These are phyloP conservation scores for Saccharomyces pastorianus DNA, from an alignment of 1,139 yeast genomes.

Conservation along the genomic window DNA sequence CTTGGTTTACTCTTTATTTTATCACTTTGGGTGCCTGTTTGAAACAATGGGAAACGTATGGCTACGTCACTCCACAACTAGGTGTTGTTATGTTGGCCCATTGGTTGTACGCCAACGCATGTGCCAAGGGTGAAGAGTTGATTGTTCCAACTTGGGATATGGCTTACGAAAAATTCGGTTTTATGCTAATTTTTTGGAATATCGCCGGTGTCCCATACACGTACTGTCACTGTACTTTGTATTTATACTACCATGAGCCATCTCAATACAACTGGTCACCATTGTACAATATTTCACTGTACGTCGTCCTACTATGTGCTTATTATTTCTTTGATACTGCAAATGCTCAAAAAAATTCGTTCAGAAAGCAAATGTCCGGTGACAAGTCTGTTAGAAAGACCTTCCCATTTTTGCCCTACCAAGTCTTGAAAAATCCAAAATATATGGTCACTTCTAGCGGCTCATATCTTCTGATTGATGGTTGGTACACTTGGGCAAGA, in stretches of 20 bases:
- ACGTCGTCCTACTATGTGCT: conserved; percentile 51
- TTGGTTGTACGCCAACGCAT: conserved; percentile 92
- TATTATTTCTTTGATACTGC: conserved; percentile 93
- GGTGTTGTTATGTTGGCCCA: conserved; percentile 70
- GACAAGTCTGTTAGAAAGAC: conserved; percentile 66
- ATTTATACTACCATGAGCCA: conserved; percentile 74
- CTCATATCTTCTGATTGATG: conserved; percentile 75
- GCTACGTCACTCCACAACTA: conserved; percentile 71
- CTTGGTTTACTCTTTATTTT: conserved; percentile 89
- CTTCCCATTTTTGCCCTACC: conserved; percentile 88
- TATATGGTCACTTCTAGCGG: conserved; percentile 83
- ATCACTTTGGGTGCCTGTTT: conserved; percentile 65
- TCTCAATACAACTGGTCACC: conserved; percentile 67
- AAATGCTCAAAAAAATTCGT: conserved; percentile 90
- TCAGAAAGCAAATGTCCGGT: conserved; percentile 82
- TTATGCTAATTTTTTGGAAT: conserved; percentile 97
- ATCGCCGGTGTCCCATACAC: conserved; percentile 98
- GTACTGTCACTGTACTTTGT: conserved; percentile 87
- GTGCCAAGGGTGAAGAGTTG: conserved; percentile 94
- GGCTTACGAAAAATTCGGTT: conserved; percentile 98
- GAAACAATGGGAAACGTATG: conserved; percentile 74
- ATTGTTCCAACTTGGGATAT: conserved; percentile 98
- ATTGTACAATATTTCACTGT: conserved; percentile 48
- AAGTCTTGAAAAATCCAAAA: conserved; percentile 70
- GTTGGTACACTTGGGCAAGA: conserved; percentile 90